Base-by-base conservation (phyloP, 139 green algal species). In the Dunaliella sp. region DNA sequence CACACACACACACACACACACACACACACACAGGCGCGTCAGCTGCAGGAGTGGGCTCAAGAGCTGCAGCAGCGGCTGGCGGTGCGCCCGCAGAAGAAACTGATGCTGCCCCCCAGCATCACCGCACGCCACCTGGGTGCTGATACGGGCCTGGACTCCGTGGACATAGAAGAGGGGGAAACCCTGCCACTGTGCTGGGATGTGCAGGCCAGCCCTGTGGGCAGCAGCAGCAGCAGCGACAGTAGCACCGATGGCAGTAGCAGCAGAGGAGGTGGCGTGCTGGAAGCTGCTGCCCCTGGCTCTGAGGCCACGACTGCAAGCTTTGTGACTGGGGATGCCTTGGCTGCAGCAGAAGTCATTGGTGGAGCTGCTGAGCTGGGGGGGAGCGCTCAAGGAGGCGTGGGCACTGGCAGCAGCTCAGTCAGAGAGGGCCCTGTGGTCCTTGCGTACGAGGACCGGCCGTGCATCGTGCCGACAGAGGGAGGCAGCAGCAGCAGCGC, bases 41-140 rank as follows among this genome's bases (percentile, higher is more conserved):
- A 92, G 82, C 86, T 95, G 58, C 89, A 91, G 77, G 83, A 82
- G 0, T 93, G 92, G 90, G 94, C 88, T 0, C 77, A 87, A 7
- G 85, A 92, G 77, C 87, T 96, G 83, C 86, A 88, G 57, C 76
- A 57, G 1, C 86, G 84, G 12, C 76, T 92, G 80, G 84, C 80
- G 24, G 57, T 85, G 38, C 78, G 22, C 26, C 74, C 79, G 32
- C 58, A 89, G 78, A 81, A 65, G 59, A 59, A 88, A 38, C 81
- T 87, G 83, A 34, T 85, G 80, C 83, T 88, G 73, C 58, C 85
- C 30, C 16, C 35, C 21, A n/a, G 31, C 28, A 26, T 57, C 7
- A 38, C 30, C 24, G 31, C 81, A 7, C 32, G 81, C 75, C 25
- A 36, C 30, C 3, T 35, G 36, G 36, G 36, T 37, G 79, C 37